phyloP scores from a whole-genome alignment of 257 asterid species.

The Solanum microdontum region DNA sequence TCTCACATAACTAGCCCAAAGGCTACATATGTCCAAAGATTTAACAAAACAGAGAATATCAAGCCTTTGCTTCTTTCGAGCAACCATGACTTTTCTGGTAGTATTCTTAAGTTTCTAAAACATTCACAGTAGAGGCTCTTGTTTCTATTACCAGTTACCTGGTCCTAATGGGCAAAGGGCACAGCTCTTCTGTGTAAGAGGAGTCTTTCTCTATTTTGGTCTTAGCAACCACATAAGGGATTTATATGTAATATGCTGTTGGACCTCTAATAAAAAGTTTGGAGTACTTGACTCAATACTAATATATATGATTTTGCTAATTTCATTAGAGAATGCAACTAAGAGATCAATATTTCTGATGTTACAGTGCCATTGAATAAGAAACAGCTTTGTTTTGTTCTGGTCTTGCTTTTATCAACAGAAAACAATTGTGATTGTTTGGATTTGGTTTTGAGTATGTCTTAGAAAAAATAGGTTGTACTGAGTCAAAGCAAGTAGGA shows the following conservation, averaged over 20 bases:
- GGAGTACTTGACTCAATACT: not conserved
- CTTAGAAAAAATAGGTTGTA: not conserved
- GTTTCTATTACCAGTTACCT: not conserved
- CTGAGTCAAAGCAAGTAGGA: not conserved
- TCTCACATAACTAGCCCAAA: not conserved
- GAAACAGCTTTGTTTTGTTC: not conserved
- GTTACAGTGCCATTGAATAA: not conserved
- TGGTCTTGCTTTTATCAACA: not conserved
- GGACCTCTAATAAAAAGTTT: not conserved
- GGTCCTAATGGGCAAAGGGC: not conserved
- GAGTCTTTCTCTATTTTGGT: not conserved
- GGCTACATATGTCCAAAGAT: not conserved
- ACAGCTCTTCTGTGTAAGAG: not conserved
- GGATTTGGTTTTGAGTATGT: not conserved
- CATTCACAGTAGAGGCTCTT: not conserved
- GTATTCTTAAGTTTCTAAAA: not conserved
- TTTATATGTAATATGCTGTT: not conserved
- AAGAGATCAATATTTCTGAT: not conserved
- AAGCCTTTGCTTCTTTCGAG: not conserved
- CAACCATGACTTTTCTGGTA: not conserved
- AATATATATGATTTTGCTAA: not conserved
- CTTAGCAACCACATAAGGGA: not conserved
- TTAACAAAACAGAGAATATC: not conserved
- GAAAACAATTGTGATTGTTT: not conserved
- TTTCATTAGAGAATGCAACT: not conserved